Evolutionary conservation across 106 monocot genomes (phyloP).

Genomic region (Phalaenopsis equestris): DNA sequence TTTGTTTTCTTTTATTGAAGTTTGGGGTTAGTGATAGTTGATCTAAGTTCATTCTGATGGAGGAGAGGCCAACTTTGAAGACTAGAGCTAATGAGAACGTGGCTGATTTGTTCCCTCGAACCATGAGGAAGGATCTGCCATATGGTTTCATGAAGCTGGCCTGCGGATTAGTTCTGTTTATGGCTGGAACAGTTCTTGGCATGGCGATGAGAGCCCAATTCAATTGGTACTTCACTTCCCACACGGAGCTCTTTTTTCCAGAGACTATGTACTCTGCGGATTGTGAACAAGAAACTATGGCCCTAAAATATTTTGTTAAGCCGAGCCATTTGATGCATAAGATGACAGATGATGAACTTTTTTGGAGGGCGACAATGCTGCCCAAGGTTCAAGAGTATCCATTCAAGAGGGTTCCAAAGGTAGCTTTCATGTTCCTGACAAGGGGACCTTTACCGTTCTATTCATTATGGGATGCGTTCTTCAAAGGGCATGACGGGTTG

Average conservation of each 20-base stretch:
- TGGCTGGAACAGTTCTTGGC: constrained; percentile 55
- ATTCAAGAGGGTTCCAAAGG: constrained; percentile 22
- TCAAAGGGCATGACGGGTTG: constrained; percentile 19
- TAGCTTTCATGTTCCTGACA: constrained; percentile 29
- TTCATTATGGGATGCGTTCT: constrained; percentile 20
- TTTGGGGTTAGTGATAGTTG: neutral
- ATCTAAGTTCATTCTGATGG: neutral
- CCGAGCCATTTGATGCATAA: constrained; percentile 13
- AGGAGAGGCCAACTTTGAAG: constrained; percentile 16
- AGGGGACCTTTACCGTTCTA: constrained; percentile 20
- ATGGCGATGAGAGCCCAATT: constrained; percentile 43
- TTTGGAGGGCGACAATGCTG: constrained; percentile 24
- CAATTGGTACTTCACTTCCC: constrained; percentile 36
- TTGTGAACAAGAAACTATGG: constrained; percentile 4
- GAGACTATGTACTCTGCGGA: constrained; percentile 11
- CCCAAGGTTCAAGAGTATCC: constrained; percentile 19
- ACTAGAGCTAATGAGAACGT: constrained; percentile 4
- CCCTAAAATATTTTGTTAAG: constrained; percentile 4
- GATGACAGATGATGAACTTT: constrained; percentile 23
- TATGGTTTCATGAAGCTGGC: constrained; percentile 29
- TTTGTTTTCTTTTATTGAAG: neutral
- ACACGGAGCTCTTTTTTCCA: constrained; percentile 46
- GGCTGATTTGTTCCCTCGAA: constrained; percentile 11
- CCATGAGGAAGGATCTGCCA: constrained; percentile 25
- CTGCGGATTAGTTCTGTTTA: constrained; percentile 41